phyloP scores from a whole-genome alignment of 345 rosid genomes.

The Euphorbia peplus region DNA sequence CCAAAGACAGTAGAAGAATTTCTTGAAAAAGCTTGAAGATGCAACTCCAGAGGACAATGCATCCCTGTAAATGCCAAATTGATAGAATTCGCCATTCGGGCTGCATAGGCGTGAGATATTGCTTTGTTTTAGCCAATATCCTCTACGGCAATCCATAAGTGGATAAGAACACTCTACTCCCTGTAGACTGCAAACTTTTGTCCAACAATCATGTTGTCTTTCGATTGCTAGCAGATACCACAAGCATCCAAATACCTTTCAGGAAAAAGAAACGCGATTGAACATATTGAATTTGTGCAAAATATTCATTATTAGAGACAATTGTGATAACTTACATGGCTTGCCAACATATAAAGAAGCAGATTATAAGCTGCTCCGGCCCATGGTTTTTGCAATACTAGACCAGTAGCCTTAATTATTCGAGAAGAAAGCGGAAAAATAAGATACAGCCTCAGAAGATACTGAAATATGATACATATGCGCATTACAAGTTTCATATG shows the following conservation, averaged over 20 bases:
- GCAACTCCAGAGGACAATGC: constrained; percentile 34
- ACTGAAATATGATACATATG: constrained; percentile 43
- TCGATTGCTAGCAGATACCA: constrained; percentile 51
- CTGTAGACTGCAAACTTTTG: constrained; percentile 27
- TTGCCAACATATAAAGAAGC: constrained; percentile 47
- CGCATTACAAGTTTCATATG: constrained; percentile 31
- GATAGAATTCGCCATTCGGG: constrained; percentile 20
- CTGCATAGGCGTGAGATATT: constrained; percentile 32
- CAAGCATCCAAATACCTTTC: constrained; percentile 45
- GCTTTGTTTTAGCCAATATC: constrained; percentile 31
- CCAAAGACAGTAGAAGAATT: constrained; percentile 48
- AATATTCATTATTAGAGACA: background rate
- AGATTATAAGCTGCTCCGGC: constrained; percentile 54
- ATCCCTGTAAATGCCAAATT: constrained; percentile 44
- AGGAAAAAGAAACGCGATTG: background rate
- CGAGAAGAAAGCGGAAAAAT: constrained; percentile 47
- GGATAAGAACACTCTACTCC: constrained; percentile 22
- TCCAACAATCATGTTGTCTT: constrained; percentile 48
- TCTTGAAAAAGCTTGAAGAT: constrained; percentile 32
- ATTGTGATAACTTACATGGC: constrained; percentile 38
- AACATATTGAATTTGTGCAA: background rate
- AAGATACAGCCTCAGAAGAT: constrained; percentile 46
- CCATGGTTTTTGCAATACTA: constrained; percentile 47
- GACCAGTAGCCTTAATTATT: constrained; percentile 44
- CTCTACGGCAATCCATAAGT: constrained; percentile 31